Percentiles rank a stretch among this genome's conserved stretches.
phyloP scores from a whole-genome alignment of 192 early-diverging fungal genomes.

The Backusella tarrabulga region DNA sequence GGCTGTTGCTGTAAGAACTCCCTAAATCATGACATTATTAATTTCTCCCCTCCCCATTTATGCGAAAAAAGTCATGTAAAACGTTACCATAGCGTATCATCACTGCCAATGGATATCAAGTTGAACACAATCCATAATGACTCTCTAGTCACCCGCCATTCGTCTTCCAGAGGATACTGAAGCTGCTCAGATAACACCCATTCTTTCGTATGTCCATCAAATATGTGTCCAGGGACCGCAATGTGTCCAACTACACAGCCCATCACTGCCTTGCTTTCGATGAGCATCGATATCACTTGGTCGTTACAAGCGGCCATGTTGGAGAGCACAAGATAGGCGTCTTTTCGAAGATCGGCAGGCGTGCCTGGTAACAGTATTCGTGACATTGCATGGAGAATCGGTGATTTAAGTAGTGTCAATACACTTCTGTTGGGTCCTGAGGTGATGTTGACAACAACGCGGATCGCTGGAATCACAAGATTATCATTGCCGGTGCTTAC shows the following conservation, averaged over 20 bases:
- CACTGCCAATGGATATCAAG: slow-evolving; percentile 21
- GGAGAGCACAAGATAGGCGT: slow-evolving; percentile 28
- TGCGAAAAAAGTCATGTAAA: too few relatives aligned
- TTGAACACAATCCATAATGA: slow-evolving; percentile 30
- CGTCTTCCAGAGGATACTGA: slow-evolving; percentile 12
- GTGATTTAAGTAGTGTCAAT: background rate
- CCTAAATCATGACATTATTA: background rate
- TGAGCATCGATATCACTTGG: slow-evolving; percentile 16
- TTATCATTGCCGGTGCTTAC: background rate
- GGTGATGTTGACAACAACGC: slow-evolving; percentile 36
- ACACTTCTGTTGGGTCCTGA: slow-evolving; percentile 33
- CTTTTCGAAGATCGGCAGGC: slow-evolving; percentile 15
- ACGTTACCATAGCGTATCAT: slow-evolving; percentile 22
- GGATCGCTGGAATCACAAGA: slow-evolving; percentile 11
- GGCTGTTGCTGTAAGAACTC: slow-evolving; percentile 17
- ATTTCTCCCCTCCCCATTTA: too few relatives aligned
- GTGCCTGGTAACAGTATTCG: background rate
- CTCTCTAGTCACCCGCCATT: slow-evolving; percentile 38
- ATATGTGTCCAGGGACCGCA: slow-evolving; percentile 7
- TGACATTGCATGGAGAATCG: background rate
- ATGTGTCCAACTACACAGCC: slow-evolving; percentile 18
- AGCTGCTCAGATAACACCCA: background rate
- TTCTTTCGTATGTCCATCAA: background rate
- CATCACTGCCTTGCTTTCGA: slow-evolving; percentile 15
- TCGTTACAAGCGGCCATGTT: slow-evolving; percentile 28